Evolutionary conservation across 306 rosid species (phyloP).

Genomic region (Hippophae rhamnoides): DNA sequence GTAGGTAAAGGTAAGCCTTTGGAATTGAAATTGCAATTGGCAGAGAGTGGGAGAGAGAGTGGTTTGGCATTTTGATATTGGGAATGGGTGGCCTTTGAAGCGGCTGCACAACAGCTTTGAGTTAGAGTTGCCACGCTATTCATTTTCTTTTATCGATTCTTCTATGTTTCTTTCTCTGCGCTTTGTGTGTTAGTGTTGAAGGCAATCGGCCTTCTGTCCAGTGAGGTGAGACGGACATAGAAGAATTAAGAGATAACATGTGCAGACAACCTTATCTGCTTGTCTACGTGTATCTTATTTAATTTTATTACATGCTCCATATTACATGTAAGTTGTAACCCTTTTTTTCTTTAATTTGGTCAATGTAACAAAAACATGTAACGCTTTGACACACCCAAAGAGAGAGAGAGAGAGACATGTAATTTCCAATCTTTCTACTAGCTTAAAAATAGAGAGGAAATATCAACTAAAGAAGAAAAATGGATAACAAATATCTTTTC

Average conservation of each 20-base stretch:
- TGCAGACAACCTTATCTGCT: conserved; percentile 12
- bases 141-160: conserved; percentile 3
- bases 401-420: too few species aligned
- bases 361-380: too few species aligned
- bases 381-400: too few species aligned
- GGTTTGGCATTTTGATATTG: conserved; percentile 12
- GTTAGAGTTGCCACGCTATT: conserved; percentile 18
- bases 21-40: conserved; percentile 20
- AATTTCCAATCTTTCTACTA: too few species aligned
- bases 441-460: too few species aligned
- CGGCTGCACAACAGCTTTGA: conserved; percentile 21
- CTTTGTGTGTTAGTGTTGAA: not conserved
- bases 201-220: too few species aligned
- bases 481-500: too few species aligned
- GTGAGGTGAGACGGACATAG: too few species aligned
- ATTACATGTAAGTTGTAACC: not conserved
- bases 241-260: not conserved
- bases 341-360: too few species aligned
- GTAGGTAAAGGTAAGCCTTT: not conserved
- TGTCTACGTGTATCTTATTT: not conserved
- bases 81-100: conserved; percentile 12
- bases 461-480: too few species aligned
- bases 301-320: not conserved
- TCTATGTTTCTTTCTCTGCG: not conserved
- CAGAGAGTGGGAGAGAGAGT: conserved; percentile 21